Evolutionary conservation across 345 rosid species (phyloP).

Genomic region (Erodium maritimum): DNA sequence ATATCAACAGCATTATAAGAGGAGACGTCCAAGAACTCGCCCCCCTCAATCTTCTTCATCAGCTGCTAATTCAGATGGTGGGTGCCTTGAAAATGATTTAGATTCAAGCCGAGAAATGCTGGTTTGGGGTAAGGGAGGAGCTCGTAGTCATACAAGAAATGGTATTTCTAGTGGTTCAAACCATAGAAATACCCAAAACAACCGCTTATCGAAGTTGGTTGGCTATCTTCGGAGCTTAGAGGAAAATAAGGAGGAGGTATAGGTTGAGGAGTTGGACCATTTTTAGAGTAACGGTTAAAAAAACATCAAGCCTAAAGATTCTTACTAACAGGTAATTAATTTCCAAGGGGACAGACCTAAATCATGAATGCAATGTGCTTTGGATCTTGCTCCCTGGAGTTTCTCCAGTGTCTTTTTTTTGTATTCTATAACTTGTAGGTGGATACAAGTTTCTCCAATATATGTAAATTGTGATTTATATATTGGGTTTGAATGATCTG

Average conservation of each 20-base stretch:
- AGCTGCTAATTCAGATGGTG: constrained; percentile 37
- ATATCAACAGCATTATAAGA: constrained; percentile 35
- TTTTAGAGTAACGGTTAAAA: background rate
- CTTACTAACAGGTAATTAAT: background rate
- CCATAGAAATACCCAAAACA: constrained; percentile 38
- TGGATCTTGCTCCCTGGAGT: background rate
- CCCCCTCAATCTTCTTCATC: constrained; percentile 49
- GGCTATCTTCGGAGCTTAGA: constrained; percentile 61
- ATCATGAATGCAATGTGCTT: no score
- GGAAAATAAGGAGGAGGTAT: constrained; percentile 55
- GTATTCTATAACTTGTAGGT: background rate
- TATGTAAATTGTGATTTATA: no score
- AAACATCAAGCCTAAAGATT: background rate
- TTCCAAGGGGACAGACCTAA: background rate
- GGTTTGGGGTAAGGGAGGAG: constrained; percentile 93
- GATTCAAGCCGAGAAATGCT: constrained; percentile 50
- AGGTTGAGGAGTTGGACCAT: background rate
- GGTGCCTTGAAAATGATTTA: constrained; percentile 33
- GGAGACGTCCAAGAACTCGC: constrained; percentile 32
- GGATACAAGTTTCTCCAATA: constrained; percentile 62
- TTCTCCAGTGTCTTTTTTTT: background rate
- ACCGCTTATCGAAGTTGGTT: constrained; percentile 64
- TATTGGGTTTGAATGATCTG: no score
- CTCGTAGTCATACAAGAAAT: constrained; percentile 76
- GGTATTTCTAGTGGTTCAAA: constrained; percentile 27